Evolutionary conservation across 192 early-diverging fungal species (phyloP), one percentile per base, ranked within the genome.

Genomic region (Backusella sp.): DNA sequence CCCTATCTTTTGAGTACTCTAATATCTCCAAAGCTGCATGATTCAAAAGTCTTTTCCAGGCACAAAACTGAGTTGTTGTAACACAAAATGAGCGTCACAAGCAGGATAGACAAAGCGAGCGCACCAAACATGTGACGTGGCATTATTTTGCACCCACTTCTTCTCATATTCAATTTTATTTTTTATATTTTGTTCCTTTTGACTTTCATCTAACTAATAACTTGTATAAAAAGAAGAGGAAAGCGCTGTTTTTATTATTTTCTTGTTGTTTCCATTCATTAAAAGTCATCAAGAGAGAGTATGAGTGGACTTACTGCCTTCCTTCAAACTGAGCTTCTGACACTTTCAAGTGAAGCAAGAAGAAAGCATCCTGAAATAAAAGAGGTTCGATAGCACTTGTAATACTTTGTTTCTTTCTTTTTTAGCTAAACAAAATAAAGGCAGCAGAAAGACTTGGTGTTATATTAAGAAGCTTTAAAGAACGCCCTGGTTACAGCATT

Each of bases 291-390:
- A 62, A 62, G 56, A 26, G 23, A 62, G 26, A 62, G 56, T 14
- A 86, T 86, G 85, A 86, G 85, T 66, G 83, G 83, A n/a, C 76
- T 90, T 19, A 86, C 84, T 26, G 81, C 83, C 52, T 88, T 86
- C 26, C 86, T 99, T 21, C 88, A 92, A 42, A 88, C 87, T 39
- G 97, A 99, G 83, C 91, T 99, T 44, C 84, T 93, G 66, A 81
- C 83, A 30, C 87, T 99, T 52, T 94, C 96, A 42, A 92, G 86
- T 56, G 97, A 99, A 76, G 93, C 96, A 4, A 85, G 92, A 52
- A 87, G 92, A 74, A 97, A 96, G 77, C 85, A 96, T 84, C 94
- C 96, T 21, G 95, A 96, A 70, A 93, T 99, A n/a, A 98, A 98
- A 86, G 97, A 99, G 80, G 94, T 96, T 81, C 46, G 49, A 74